Conservation (phyloP, 2,329 filamentous ascomycete species). For the Hymenoscyphus infarciens region DNA sequence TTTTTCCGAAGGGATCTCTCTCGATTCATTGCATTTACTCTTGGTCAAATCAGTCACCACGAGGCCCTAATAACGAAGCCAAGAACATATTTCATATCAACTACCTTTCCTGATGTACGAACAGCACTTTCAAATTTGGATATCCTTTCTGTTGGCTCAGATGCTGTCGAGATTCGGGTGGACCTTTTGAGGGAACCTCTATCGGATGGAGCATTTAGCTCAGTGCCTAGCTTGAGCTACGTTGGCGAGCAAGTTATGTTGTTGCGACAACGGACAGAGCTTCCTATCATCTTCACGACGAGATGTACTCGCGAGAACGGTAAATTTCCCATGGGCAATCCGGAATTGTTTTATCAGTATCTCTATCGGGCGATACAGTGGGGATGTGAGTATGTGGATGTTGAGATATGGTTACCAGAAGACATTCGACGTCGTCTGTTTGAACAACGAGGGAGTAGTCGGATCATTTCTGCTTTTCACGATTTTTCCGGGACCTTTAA, state of each 20-base stretch:
- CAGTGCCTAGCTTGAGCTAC: conserved; percentile 75
- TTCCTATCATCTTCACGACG: conserved; percentile 88
- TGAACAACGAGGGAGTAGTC: conserved; percentile 70
- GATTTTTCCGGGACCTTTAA: conserved; percentile 82
- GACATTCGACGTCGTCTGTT: conserved; percentile 65
- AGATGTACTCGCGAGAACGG: conserved; percentile 80
- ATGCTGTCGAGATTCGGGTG: conserved; percentile 80
- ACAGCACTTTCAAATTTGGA: conserved; percentile 80
- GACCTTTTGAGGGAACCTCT: conserved; percentile 74
- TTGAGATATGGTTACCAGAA: conserved; percentile 83
- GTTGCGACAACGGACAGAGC: conserved; percentile 74
- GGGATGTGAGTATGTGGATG: conserved; percentile 87
- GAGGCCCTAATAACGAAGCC: conserved; percentile 73
- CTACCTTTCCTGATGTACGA: conserved; percentile 81
- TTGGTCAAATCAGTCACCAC: conserved; percentile 77
- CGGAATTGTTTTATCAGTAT: conserved; percentile 71
- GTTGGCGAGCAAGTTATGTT: conserved; percentile 85
- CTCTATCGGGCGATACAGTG: conserved; percentile 82
- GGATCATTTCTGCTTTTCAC: conserved; percentile 89
- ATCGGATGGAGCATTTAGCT: conserved; percentile 56
- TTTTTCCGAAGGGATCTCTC: conserved; percentile 74
- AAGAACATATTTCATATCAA: conserved; percentile 81
- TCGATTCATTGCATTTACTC: conserved; percentile 73
- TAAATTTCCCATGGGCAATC: conserved; percentile 78
- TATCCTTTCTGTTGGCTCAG: conserved; percentile 80